phyloP scores from a whole-genome alignment of 805 yeast species.

The Metschnikowia shivogae region DNA sequence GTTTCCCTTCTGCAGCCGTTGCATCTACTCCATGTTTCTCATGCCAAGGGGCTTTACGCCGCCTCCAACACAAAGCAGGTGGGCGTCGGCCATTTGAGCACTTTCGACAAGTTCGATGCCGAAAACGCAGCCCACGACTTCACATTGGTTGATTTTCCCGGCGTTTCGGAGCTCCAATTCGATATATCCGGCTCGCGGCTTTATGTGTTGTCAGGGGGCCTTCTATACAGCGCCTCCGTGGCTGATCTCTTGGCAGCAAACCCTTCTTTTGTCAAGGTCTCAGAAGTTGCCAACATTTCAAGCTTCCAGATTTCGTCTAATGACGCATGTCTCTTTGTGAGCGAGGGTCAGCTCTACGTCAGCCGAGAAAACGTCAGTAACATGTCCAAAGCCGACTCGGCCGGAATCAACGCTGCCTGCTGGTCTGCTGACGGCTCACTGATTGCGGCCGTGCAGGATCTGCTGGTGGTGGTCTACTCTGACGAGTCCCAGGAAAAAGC shows the following conservation, averaged over 20 bases:
- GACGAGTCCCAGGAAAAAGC: not conserved
- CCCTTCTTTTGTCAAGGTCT: not conserved
- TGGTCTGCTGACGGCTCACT: constrained; percentile 10
- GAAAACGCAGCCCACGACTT: constrained; percentile 10
- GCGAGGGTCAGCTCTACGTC: constrained; percentile 12
- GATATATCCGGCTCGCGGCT: constrained; percentile 20
- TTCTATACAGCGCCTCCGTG: constrained; percentile 16
- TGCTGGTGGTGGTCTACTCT: constrained; percentile 1
- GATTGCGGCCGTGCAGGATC: constrained; percentile 4
- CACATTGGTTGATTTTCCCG: constrained; percentile 8
- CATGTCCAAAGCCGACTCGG: not conserved
- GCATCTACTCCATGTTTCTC: constrained; percentile 36
- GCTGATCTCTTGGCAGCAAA: constrained; percentile 6
- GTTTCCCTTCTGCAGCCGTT: constrained; percentile 17
- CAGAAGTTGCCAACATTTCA: constrained; percentile 9
- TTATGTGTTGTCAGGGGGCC: constrained; percentile 22
- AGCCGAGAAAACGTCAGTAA: constrained; percentile 5
- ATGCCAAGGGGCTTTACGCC: constrained; percentile 27
- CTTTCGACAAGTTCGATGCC: constrained; percentile 23
- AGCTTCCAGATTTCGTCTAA: constrained; percentile 22
- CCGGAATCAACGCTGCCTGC: constrained; percentile 3
- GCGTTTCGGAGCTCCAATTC: constrained; percentile 17
- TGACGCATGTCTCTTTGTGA: constrained; percentile 14
- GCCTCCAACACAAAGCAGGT: constrained; percentile 35
- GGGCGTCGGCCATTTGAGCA: constrained; percentile 31